Evolutionary conservation across 2,329 filamentous ascomycete species (phyloP), one percentile per base, ranked within the genome.

Genomic region (Microcyclospora pomicola): DNA sequence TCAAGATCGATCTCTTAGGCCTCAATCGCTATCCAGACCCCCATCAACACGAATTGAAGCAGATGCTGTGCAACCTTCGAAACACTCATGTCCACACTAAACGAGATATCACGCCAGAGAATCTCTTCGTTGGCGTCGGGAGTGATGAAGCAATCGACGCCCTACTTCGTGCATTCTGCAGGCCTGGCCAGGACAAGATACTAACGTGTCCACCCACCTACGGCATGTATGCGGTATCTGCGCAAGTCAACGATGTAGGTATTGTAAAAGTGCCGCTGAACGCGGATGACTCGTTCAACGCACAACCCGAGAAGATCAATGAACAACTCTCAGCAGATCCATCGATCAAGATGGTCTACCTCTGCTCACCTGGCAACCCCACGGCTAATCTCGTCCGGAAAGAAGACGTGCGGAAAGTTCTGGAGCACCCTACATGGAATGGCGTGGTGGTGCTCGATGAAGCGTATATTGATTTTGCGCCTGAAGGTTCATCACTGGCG

Each of bases 61-160:
- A 85, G 61, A 72, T 79, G 32, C 77, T 98, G 42, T 96, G 88
- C 71, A 66, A 75, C 43, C 71, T 96, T 42, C 83, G 91, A 58
- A 95, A 92, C 61, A 84, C 82, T 36, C 77, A 87, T 66, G 67
- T 71, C 44, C 84, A 93, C 70, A 91, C 86, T 1, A 50, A 71
- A 36, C 80, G 80, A 59, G 66, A 68, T 28, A 71, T 98, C 40
- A 75, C 71, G 10, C 82, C 87, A 1, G 82, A 79, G 37, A 82
- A 95, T 63, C 67, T 98, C 36, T 96, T 96, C 59, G 83, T 95
- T 35, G 91, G 91, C 43, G 87, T 96, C 32, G 91, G 91, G 46
- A 93, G 83, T 43, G 91, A 98, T 60, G 91, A 98, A 69, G 88
- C 85, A 46, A 94, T 98, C 57, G 91, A 98, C 63, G 85, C 84